Conservation (phyloP, 1,284 basidiomycete genomes). For the Peniophora sp. region DNA sequence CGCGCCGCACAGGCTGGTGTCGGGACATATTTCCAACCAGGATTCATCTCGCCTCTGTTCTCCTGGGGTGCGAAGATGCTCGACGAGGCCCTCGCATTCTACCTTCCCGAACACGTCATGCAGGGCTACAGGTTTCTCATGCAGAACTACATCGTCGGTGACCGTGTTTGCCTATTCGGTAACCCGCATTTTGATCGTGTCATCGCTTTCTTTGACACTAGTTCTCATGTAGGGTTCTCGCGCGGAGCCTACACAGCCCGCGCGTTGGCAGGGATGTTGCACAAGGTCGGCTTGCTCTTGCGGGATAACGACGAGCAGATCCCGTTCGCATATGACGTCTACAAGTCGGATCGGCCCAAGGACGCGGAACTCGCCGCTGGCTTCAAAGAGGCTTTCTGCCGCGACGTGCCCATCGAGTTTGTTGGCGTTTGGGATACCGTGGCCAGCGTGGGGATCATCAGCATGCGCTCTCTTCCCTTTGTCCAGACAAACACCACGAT, state of each 20-base stretch:
- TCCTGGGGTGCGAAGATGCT: conserved; percentile 39
- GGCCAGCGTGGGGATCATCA: conserved; percentile 52
- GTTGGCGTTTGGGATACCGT: conserved; percentile 69
- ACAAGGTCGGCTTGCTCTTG: conserved; percentile 48
- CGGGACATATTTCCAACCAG: conserved; percentile 49
- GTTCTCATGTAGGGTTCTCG: conserved; percentile 52
- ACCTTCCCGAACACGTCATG: conserved; percentile 55
- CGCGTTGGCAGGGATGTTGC: conserved; percentile 59
- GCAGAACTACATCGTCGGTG: conserved; percentile 44
- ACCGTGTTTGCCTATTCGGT: conserved; percentile 61
- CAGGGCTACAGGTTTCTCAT: conserved; percentile 63
- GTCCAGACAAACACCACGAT: conserved; percentile 50
- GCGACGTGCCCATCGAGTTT: conserved; percentile 50
- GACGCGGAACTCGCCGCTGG: conserved; percentile 34
- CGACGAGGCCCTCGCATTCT: conserved; percentile 59
- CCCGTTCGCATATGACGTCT: conserved; percentile 60
- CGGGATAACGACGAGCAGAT: conserved; percentile 53
- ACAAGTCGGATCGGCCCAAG: conserved; percentile 34
- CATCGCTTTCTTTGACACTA: neutral
- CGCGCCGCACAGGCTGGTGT: conserved; percentile 39
- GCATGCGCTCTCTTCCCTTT: conserved; percentile 51
- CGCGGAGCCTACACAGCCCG: conserved; percentile 73
- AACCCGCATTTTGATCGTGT: conserved; percentile 8
- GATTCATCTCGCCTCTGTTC: conserved; percentile 43
- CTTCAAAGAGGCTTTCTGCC: conserved; percentile 64